A percentile compares a stretch with the other conserved stretches of the same genome.
Evolutionary conservation across 2,329 filamentous ascomycete species (phyloP).

Genomic region (Penicillium sp.): DNA sequence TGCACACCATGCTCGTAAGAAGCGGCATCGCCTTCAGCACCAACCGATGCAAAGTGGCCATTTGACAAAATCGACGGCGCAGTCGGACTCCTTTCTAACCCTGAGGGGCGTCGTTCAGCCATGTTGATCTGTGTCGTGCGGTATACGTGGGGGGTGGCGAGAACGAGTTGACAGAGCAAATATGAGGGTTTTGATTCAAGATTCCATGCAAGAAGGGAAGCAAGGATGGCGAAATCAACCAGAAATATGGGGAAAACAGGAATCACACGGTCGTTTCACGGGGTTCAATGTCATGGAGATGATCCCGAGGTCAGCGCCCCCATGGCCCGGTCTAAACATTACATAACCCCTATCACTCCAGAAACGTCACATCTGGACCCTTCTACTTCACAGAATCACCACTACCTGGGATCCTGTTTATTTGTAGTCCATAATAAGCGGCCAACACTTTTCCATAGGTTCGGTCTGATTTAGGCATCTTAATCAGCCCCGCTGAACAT

Average conservation of each 20-base stretch:
- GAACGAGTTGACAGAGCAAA: slow-evolving; percentile 11
- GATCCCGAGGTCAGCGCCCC: slow-evolving; percentile 21
- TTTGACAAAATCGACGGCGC: slow-evolving; percentile 45
- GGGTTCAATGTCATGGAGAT: slow-evolving; percentile 15
- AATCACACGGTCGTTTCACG: slow-evolving; percentile 22
- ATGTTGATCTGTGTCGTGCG: slow-evolving; percentile 18
- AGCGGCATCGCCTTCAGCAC: slow-evolving; percentile 38
- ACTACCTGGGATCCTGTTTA: too few relatives aligned
- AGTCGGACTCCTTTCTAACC: slow-evolving; percentile 32
- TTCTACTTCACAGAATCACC: not conserved
- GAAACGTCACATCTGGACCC: not conserved
- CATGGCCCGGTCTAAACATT: slow-evolving; percentile 17
- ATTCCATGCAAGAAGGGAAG: slow-evolving; percentile 14
- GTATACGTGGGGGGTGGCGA: slow-evolving; percentile 13
- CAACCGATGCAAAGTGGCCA: slow-evolving; percentile 49
- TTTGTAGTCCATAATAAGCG: not conserved
- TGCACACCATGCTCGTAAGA: slow-evolving; percentile 90
- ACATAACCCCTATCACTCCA: slow-evolving; percentile 19
- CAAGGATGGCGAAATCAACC: slow-evolving; percentile 12
- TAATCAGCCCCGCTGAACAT: too few relatives aligned
- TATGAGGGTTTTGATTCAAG: slow-evolving; percentile 12
- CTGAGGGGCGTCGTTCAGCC: slow-evolving; percentile 26
- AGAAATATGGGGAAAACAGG: not conserved
- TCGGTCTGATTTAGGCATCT: too few relatives aligned
- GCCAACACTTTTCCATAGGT: not conserved